Base-by-base conservation (phyloP, 768 basidiomycete species). In the Boletus rubescentipes region DNA sequence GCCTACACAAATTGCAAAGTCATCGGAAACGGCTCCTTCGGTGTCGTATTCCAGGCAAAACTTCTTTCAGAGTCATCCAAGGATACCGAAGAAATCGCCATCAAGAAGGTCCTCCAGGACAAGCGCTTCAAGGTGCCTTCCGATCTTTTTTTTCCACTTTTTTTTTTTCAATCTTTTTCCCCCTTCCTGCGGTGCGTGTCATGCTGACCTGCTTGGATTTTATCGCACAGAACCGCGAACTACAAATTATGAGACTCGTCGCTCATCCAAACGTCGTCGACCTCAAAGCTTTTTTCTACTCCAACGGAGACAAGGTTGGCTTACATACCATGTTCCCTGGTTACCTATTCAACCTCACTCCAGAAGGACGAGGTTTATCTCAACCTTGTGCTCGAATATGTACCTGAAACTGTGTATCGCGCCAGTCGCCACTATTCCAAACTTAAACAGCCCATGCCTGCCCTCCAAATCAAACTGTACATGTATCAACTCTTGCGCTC, bases 281-380 rank as follows among this genome's bases (percentile, higher is more conserved):
- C 68, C 85, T 99, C 58, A 89, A 89, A 66, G 93, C 95, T 15
- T 99, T 98, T 75, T 99, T 98, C 80, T 99, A 99, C 73, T 94
- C 96, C 53, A 98, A 95, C 64, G 97, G 97, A 44, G 97, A 99
- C 79, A 99, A 98, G 91, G 95, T 93, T 61, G 61, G 79, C 67
- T 46, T 29, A 57, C 40, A 12, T 21, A 34, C 46, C 39, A 32
- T 49, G 18, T 45, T 18, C 54, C 59, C 46, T 48, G 40, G 26
- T 53, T 45, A 35, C 34, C 31, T 26, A 10, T 40, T 58, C 51
- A 46, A 53, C 47, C n/a, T 20, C 52, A 35, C 42, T 51, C 8
- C 20, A 97, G 94, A 98, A 98, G 82, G 97, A 99, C 74, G 97
- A 99, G 80, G 93, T 99, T 49, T 99, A 97, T 77, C 89, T 99